phyloP scores from a whole-genome alignment of 148 eudicot species.

The Spergularia marina region DNA sequence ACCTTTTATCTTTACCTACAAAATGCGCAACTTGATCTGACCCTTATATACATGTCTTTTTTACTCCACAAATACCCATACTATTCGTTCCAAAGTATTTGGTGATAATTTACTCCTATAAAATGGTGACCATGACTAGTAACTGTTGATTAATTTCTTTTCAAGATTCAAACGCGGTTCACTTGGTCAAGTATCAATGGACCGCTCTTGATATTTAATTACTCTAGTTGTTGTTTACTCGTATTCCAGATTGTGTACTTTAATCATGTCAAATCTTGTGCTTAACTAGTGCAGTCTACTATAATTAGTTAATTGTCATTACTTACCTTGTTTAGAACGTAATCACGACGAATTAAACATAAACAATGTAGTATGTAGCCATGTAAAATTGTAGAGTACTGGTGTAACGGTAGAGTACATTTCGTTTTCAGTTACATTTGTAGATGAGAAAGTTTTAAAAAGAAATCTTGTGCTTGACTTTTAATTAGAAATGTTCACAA shows the following conservation, averaged over 20 bases:
- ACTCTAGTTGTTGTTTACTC: constrained; percentile 1
- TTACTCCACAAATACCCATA: background rate
- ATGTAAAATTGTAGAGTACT: background rate
- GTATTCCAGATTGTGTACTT: background rate
- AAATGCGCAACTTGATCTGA: too few species aligned
- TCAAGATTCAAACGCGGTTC: constrained; percentile 21
- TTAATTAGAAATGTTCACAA: background rate
- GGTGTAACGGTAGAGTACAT: background rate
- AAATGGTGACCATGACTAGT: constrained; percentile 13
- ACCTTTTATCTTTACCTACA: too few species aligned
- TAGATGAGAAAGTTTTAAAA: background rate
- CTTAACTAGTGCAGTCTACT: background rate
- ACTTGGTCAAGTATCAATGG: constrained; percentile 18
- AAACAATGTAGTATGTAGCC: background rate
- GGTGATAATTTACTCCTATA: constrained; percentile 10
- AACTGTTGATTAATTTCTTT: background rate
- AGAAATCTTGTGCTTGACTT: constrained; percentile 26
- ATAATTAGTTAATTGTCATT: background rate
- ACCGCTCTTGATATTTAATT: background rate
- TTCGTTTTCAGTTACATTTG: constrained; percentile 1
- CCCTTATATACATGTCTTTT: too few species aligned
- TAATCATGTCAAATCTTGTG: background rate
- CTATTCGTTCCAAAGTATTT: constrained; percentile 7
- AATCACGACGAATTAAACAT: background rate
- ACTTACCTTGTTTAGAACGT: constrained; percentile 8